These are phyloP conservation scores for Neurospora sublineolata DNA, from an alignment of 495 filamentous ascomycete species.

Conservation along the genomic window DNA sequence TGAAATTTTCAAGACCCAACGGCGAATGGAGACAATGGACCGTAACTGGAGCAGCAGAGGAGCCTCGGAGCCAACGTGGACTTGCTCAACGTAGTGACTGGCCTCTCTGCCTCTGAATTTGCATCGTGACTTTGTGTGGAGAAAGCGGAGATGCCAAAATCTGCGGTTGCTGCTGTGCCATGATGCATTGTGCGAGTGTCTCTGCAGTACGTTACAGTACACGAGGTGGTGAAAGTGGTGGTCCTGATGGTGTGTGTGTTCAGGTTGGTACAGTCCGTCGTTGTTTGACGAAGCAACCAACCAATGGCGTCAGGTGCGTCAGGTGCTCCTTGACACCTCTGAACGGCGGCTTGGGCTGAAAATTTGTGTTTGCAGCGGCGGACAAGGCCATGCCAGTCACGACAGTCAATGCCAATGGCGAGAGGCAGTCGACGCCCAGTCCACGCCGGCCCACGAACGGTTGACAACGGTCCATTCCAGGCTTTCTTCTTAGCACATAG, in stretches of 20 bases:
- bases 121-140: neutral
- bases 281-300: neutral
- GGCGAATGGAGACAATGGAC: neutral
- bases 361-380: neutral
- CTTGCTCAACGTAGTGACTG: neutral
- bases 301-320: neutral
- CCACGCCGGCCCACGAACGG: neutral
- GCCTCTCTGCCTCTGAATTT: neutral
- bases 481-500: slow-evolving; percentile 23
- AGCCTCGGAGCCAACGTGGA: neutral
- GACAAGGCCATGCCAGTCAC: neutral
- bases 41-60: neutral
- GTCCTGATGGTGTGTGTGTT: neutral
- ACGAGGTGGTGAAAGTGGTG: neutral
- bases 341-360: neutral
- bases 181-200: neutral
- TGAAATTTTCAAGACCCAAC: neutral
- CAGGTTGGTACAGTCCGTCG: neutral
- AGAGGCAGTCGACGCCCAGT: neutral
- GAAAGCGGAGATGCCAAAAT: neutral
- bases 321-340: neutral
- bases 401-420: neutral
- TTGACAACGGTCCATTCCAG: slow-evolving; percentile 3
- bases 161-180: neutral
- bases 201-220: neutral